Conservation (phyloP, 2,329 filamentous ascomycete species). For the Diaporthe sp. region DNA sequence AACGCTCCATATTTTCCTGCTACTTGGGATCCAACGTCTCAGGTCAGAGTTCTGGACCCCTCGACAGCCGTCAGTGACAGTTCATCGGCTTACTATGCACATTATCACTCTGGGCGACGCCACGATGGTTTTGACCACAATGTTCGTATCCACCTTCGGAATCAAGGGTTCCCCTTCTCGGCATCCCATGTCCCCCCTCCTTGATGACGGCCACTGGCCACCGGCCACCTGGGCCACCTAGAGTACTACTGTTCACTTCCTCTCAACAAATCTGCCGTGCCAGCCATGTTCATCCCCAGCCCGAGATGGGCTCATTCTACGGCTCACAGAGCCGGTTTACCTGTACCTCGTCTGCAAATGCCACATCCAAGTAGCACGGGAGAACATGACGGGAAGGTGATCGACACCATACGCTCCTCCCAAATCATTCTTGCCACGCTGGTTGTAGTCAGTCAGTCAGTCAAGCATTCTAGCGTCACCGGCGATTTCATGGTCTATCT, state of each 20-base stretch:
- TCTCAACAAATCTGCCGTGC: background rate
- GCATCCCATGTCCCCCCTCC: background rate
- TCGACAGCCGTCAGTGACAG: background rate
- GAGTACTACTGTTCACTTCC: background rate
- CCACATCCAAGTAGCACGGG: slow-evolving; percentile 9
- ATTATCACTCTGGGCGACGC: slow-evolving; percentile 10
- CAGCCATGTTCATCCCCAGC: background rate
- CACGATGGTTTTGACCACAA: slow-evolving; percentile 19
- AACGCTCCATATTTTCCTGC: background rate
- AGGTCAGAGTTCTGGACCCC: background rate
- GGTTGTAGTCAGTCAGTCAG: background rate
- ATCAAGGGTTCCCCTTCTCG: background rate
- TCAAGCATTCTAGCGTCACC: slow-evolving; percentile 2
- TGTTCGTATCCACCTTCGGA: slow-evolving; percentile 8
- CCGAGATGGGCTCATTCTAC: background rate
- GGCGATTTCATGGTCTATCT: slow-evolving; percentile 1
- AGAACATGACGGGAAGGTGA: background rate
- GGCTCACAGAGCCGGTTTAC: background rate
- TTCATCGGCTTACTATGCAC: slow-evolving; percentile 2
- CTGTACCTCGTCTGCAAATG: background rate
- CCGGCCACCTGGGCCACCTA: background rate
- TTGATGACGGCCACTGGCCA: background rate
- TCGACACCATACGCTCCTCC: background rate
- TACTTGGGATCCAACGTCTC: slow-evolving; percentile 17
- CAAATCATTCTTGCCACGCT: background rate